These are phyloP conservation scores for Mallotus nudiflorus DNA, from an alignment of 345 rosid genomes.

Conservation along the genomic window DNA sequence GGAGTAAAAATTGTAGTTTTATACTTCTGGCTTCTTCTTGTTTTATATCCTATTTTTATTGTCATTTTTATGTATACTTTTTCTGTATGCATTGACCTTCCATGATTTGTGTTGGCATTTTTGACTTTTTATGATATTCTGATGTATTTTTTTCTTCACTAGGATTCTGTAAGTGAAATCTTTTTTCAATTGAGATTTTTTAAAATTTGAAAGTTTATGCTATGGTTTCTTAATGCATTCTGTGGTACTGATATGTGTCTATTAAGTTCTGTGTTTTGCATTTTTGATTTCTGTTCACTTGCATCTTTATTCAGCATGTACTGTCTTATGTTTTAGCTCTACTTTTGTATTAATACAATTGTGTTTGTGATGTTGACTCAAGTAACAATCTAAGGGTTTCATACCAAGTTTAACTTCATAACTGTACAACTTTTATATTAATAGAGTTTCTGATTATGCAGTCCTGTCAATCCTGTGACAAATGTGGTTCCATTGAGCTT, in stretches of 20 bases:
- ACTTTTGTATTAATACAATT: neutral
- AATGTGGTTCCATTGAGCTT: conserved; percentile 84
- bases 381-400: neutral
- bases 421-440: neutral
- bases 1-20: neutral
- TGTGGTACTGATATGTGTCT: neutral
- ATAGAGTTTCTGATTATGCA: conserved; percentile 45
- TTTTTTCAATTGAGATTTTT: neutral
- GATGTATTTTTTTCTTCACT: neutral
- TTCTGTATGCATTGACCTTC: neutral
- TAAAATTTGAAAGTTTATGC: neutral
- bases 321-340: neutral
- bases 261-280: neutral
- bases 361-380: conserved; percentile 7
- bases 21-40: neutral
- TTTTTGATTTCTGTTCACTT: neutral
- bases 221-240: neutral
- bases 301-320: neutral
- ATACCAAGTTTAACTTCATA: neutral
- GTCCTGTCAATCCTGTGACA: conserved; percentile 97
- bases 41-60: too few relatives aligned
- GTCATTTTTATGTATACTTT: too few relatives aligned
- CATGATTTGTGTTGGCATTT: neutral
- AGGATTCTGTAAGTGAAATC: neutral
- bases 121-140: neutral